phyloP scores from a whole-genome alignment of 192 early-diverging fungal genomes.

The Coemansia asiatica region DNA sequence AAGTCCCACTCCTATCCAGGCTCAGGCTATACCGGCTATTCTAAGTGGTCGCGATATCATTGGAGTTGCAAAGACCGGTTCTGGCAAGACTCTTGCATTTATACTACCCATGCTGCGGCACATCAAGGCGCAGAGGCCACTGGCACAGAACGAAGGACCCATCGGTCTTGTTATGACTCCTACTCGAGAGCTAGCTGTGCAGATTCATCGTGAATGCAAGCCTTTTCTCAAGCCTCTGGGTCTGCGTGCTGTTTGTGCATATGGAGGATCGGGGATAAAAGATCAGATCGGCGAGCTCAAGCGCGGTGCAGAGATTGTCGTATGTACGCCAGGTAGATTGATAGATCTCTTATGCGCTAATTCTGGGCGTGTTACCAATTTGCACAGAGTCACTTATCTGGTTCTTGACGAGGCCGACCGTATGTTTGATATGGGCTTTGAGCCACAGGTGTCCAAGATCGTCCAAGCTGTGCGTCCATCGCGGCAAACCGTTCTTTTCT shows the following conservation, averaged over 20 bases:
- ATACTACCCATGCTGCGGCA: conserved; percentile 93
- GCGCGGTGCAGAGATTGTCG: conserved; percentile 86
- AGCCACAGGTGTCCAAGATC: conserved; percentile 96
- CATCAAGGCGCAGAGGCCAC: conserved; percentile 83
- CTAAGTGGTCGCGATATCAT: conserved; percentile 95
- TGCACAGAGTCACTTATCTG: conserved; percentile 87
- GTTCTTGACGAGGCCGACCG: conserved; percentile 96
- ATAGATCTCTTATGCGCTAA: conserved; percentile 87
- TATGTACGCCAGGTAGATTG: conserved; percentile 89
- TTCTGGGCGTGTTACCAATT: conserved; percentile 82
- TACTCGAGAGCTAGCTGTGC: conserved; percentile 88
- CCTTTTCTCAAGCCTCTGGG: conserved; percentile 84
- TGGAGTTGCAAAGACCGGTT: conserved; percentile 92
- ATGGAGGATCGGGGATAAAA: conserved; percentile 84
- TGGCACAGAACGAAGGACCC: conserved; percentile 80
- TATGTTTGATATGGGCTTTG: conserved; percentile 99
- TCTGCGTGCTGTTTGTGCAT: conserved; percentile 85
- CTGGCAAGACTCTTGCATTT: conserved; percentile 92
- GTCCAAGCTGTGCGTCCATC: conserved; percentile 86
- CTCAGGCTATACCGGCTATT: conserved; percentile 93
- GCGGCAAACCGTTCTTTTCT: conserved; percentile 88
- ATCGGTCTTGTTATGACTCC: conserved; percentile 89
- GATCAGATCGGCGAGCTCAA: conserved; percentile 88
- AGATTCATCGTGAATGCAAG: conserved; percentile 91
- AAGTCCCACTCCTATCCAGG: conserved; percentile 85